phyloP scores from a whole-genome alignment of 257 asterid genomes.

The Verbena officinalis region DNA sequence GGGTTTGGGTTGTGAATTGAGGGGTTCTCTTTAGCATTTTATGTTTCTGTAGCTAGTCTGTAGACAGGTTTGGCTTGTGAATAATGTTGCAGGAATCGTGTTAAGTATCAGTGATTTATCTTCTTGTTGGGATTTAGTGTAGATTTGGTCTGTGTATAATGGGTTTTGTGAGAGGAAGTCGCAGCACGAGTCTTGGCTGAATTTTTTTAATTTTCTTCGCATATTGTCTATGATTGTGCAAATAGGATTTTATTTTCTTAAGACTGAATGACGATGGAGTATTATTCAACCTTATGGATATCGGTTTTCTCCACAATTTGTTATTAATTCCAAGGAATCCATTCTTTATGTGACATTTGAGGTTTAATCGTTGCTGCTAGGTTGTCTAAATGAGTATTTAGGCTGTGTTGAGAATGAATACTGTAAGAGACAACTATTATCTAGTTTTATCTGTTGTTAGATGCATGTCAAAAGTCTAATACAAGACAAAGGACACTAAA shows the following conservation, averaged over 20 bases:
- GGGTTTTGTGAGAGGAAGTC: background rate
- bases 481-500: background rate
- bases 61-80: background rate
- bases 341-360: no score
- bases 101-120: background rate
- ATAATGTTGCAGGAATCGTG: background rate
- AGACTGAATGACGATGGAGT: background rate
- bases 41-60: background rate
- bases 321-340: no score
- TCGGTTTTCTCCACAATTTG: background rate
- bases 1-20: background rate
- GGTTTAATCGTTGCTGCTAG: background rate
- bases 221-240: background rate
- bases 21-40: background rate
- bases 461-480: no score
- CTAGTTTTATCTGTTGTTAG: no score
- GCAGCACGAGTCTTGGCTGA: background rate
- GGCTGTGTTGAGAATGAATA: no score
- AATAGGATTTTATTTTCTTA: no score
- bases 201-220: background rate
- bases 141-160: slow-evolving; percentile 19
- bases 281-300: background rate
- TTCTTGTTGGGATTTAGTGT: slow-evolving; percentile 4
- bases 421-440: no score
- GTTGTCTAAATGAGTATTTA: no score